Percentiles rank a stretch among this genome's conserved stretches.
These are phyloP conservation scores for Barbarea vulgaris DNA, from an alignment of 345 rosid genomes.

Conservation along the genomic window DNA sequence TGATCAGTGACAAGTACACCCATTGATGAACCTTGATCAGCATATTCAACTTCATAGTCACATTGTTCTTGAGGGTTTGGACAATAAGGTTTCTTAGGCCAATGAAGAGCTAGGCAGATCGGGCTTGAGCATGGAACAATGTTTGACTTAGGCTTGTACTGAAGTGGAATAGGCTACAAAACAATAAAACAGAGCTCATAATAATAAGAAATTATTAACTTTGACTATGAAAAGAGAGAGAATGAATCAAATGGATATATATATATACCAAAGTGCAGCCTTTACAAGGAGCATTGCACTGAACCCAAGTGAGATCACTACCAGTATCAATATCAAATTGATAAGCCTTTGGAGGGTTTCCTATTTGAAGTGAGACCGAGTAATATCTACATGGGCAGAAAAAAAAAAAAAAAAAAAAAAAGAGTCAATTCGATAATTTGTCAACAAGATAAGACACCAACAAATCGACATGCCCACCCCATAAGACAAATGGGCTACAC, in stretches of 20 bases:
- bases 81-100: slow-evolving; percentile 45
- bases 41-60: slow-evolving; percentile 64
- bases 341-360: slow-evolving; percentile 67
- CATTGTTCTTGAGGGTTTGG: slow-evolving; percentile 60
- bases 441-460: too few species aligned
- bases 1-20: slow-evolving; percentile 70
- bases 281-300: slow-evolving; percentile 86
- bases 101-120: slow-evolving; percentile 49
- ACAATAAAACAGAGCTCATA: slow-evolving; percentile 9
- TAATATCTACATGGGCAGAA: slow-evolving; percentile 52
- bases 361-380: slow-evolving; percentile 59
- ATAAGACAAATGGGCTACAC: too few species aligned
- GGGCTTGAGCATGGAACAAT: slow-evolving; percentile 49
- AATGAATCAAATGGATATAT: neutral
- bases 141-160: slow-evolving; percentile 63
- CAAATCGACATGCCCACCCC: too few species aligned
- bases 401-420: too few species aligned
- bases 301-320: slow-evolving; percentile 91
- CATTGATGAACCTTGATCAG: slow-evolving; percentile 65
- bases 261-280: slow-evolving; percentile 76
- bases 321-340: slow-evolving; percentile 84
- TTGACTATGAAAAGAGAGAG: neutral
- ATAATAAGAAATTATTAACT: neutral
- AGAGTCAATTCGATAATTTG: too few species aligned
- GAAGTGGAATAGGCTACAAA: slow-evolving; percentile 49